These are phyloP conservation scores for Rugosomyces carneus DNA, from an alignment of 1,284 basidiomycete species.

Conservation along the genomic window DNA sequence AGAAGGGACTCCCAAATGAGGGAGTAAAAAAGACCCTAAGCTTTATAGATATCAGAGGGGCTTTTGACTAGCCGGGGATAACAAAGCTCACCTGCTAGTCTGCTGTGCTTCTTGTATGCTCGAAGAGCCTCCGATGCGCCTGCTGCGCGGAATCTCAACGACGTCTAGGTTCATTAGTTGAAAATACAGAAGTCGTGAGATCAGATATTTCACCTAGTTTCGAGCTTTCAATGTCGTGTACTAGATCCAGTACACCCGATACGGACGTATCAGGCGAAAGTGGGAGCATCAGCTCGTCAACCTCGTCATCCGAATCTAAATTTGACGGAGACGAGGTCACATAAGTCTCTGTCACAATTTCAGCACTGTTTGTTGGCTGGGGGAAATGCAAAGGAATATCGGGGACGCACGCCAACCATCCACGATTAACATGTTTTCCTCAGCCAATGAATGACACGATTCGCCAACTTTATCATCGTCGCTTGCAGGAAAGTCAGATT, in stretches of 20 bases:
- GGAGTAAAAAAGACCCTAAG: conserved; percentile 8
- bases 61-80: neutral
- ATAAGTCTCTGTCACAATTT: conserved; percentile 18
- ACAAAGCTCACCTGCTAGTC: conserved; percentile 8
- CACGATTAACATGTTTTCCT: conserved; percentile 45
- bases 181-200: neutral
- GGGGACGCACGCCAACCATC: conserved; percentile 50
- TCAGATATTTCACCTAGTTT: conserved; percentile 28
- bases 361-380: neutral
- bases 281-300: conserved; percentile 40
- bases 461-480: conserved; percentile 34
- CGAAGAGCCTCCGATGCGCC: conserved; percentile 25
- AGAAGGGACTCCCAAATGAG: neutral
- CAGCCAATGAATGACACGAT: neutral
- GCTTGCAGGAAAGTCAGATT: conserved; percentile 20
- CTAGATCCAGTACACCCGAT: conserved; percentile 23
- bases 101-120: conserved; percentile 12
- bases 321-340: conserved; percentile 24
- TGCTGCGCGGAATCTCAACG: conserved; percentile 25
- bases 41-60: neutral
- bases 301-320: conserved; percentile 21
- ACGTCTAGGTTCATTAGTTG: conserved; percentile 25
- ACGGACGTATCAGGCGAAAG: conserved; percentile 35
- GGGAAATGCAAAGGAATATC: conserved; percentile 9
- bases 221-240: conserved; percentile 24